Percentiles rank a stretch among this genome's conserved stretches.
Conservation (phyloP, 768 basidiomycete species). For the Asterophora lycoperdoides region DNA sequence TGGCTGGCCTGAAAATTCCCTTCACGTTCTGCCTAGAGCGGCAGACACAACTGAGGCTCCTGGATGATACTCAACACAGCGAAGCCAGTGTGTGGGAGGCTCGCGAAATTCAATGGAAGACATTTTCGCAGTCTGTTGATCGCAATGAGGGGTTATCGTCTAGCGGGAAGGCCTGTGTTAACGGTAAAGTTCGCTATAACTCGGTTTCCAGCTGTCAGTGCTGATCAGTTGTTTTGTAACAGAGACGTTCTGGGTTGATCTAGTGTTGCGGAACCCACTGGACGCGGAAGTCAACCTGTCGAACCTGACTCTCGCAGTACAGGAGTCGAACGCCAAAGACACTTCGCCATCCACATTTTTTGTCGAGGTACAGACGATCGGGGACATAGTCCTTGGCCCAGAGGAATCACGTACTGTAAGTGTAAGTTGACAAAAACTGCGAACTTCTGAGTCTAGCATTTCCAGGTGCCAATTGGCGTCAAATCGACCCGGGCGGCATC, state of each 20-base stretch:
- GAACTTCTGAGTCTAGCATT: neutral
- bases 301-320: constrained; percentile 52
- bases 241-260: constrained; percentile 79
- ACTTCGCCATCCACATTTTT: constrained; percentile 31
- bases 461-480: constrained; percentile 60
- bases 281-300: constrained; percentile 68
- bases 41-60: constrained; percentile 55
- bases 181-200: constrained; percentile 41
- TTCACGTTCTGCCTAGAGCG: constrained; percentile 59
- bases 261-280: constrained; percentile 67
- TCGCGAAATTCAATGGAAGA: constrained; percentile 62
- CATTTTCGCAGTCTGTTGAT: constrained; percentile 54
- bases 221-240: constrained; percentile 7
- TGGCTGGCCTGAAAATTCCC: constrained; percentile 54
- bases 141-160: constrained; percentile 49
- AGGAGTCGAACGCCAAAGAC: constrained; percentile 33
- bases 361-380: constrained; percentile 55
- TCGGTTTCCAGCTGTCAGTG: neutral
- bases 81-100: constrained; percentile 53
- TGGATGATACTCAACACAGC: constrained; percentile 42
- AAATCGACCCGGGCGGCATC: constrained; percentile 47
- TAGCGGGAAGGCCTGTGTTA: constrained; percentile 56
- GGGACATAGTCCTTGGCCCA: constrained; percentile 57
- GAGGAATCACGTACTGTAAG: constrained; percentile 64
- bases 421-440: neutral